These are phyloP conservation scores for Candida dajiaensis DNA, from an alignment of 805 yeast genomes.

Conservation along the genomic window DNA sequence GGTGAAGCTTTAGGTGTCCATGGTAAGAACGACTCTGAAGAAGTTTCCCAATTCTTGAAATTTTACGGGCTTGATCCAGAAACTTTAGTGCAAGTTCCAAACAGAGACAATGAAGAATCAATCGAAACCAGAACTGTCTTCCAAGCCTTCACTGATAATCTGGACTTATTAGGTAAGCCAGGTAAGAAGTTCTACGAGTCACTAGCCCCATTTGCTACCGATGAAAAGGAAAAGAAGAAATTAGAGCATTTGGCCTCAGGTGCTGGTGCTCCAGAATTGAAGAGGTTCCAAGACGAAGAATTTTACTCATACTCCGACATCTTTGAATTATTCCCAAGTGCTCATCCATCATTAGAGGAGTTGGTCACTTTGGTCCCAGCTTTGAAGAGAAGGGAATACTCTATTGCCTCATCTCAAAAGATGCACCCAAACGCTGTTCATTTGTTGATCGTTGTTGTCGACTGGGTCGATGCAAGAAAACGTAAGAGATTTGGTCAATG, in stretches of 20 bases:
- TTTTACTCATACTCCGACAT: slow-evolving; percentile 78
- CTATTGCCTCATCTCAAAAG: slow-evolving; percentile 94
- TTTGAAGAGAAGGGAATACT: slow-evolving; percentile 93
- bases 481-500: slow-evolving; percentile 90
- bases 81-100: slow-evolving; percentile 63
- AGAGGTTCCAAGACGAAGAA: slow-evolving; percentile 79
- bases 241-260: slow-evolving; percentile 63
- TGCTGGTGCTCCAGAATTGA: slow-evolving; percentile 80
- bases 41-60: slow-evolving; percentile 62
- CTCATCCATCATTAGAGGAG: slow-evolving; percentile 68
- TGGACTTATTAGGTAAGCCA: slow-evolving; percentile 92
- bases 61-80: slow-evolving; percentile 69
- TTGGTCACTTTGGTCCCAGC: slow-evolving; percentile 74
- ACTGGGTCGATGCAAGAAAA: slow-evolving; percentile 86
- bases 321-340: slow-evolving; percentile 71
- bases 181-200: slow-evolving; percentile 91
- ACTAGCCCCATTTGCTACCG: slow-evolving; percentile 65
- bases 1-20: slow-evolving; percentile 97
- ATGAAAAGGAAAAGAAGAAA: slow-evolving; percentile 57
- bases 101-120: slow-evolving; percentile 52
- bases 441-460: slow-evolving; percentile 88
- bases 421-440: slow-evolving; percentile 90
- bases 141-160: slow-evolving; percentile 72
- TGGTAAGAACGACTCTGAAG: slow-evolving; percentile 68
- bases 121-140: slow-evolving; percentile 74